These are phyloP conservation scores for Candida vartiovaarae DNA, from an alignment of 805 yeast species.

Conservation along the genomic window DNA sequence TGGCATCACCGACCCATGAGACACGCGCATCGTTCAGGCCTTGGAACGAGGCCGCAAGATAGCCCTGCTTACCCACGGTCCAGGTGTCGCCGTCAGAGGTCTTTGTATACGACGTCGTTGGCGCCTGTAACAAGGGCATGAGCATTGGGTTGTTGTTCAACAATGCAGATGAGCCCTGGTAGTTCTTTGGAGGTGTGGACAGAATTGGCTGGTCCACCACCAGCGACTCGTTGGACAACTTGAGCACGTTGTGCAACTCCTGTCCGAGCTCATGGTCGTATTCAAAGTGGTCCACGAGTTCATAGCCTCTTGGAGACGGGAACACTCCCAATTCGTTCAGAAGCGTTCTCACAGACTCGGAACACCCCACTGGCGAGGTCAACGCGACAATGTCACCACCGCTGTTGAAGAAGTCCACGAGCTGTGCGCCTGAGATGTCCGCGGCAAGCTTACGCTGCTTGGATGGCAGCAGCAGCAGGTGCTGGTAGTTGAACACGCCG, in stretches of 20 bases:
- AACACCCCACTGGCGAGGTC: slow-evolving; percentile 42
- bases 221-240: slow-evolving; percentile 8
- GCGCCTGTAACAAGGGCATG: slow-evolving; percentile 63
- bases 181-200: slow-evolving; percentile 23
- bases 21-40: slow-evolving; percentile 71
- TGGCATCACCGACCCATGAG: slow-evolving; percentile 70
- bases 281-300: slow-evolving; percentile 59
- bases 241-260: slow-evolving; percentile 18
- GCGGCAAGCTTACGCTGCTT: slow-evolving; percentile 37
- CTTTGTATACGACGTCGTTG: slow-evolving; percentile 56
- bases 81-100: slow-evolving; percentile 46
- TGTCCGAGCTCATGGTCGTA: slow-evolving; percentile 25
- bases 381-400: slow-evolving; percentile 76
- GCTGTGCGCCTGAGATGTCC: slow-evolving; percentile 35
- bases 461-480: slow-evolving; percentile 53
- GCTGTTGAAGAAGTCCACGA: slow-evolving; percentile 51
- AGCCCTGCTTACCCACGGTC: slow-evolving; percentile 79
- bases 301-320: slow-evolving; percentile 71
- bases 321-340: slow-evolving; percentile 76
- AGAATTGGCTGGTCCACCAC: slow-evolving; percentile 19
- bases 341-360: slow-evolving; percentile 59
- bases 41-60: slow-evolving; percentile 71
- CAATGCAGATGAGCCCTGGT: slow-evolving; percentile 58
- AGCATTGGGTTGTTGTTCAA: slow-evolving; percentile 62
- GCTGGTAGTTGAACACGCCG: slow-evolving; percentile 43